Evolutionary conservation across 2,329 filamentous ascomycete genomes (phyloP).

Genomic region (Ascochyta fabae): DNA sequence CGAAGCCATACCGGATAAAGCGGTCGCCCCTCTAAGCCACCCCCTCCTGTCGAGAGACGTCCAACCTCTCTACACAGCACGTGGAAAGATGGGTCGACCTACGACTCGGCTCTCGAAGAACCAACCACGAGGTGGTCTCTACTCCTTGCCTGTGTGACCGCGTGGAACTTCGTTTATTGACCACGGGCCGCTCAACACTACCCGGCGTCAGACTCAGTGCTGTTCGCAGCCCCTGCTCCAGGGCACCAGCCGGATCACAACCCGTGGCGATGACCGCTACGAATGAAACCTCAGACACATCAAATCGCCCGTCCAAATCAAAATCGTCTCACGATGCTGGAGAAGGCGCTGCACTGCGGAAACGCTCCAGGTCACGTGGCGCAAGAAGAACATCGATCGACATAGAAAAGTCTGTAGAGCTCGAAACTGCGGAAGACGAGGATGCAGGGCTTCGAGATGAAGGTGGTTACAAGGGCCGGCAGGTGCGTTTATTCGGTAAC

Average conservation of each 20-base stretch:
- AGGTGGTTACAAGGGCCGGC: constrained; percentile 39
- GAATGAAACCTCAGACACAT: constrained; percentile 10
- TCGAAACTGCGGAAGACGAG: constrained; percentile 39
- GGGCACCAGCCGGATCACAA: constrained; percentile 6
- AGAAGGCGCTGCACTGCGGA: constrained; percentile 17
- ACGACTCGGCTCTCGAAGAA: constrained; percentile 15
- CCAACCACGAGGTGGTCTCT: constrained; percentile 18
- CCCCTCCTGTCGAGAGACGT: constrained; percentile 15
- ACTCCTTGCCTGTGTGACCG: constrained; percentile 10
- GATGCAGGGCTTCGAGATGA: constrained; percentile 43
- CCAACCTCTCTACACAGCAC: constrained; percentile 16
- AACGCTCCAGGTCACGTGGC: constrained; percentile 16
- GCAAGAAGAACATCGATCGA: constrained; percentile 59
- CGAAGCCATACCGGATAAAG: constrained; percentile 11
- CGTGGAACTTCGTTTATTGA: constrained; percentile 17
- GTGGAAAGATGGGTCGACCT: constrained; percentile 18
- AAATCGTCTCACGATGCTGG: constrained; percentile 13
- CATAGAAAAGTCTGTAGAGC: constrained; percentile 64
- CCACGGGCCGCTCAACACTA: constrained; percentile 11
- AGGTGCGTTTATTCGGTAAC: constrained; percentile 23
- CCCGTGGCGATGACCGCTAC: constrained; percentile 13
- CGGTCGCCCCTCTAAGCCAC: constrained; percentile 17
- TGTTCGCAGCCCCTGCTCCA: constrained; percentile 14
- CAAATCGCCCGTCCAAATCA: constrained; percentile 10
- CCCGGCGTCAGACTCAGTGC: constrained; percentile 8